phyloP scores from a whole-genome alignment of 208 protist species.

The Porcisia hertigi region DNA sequence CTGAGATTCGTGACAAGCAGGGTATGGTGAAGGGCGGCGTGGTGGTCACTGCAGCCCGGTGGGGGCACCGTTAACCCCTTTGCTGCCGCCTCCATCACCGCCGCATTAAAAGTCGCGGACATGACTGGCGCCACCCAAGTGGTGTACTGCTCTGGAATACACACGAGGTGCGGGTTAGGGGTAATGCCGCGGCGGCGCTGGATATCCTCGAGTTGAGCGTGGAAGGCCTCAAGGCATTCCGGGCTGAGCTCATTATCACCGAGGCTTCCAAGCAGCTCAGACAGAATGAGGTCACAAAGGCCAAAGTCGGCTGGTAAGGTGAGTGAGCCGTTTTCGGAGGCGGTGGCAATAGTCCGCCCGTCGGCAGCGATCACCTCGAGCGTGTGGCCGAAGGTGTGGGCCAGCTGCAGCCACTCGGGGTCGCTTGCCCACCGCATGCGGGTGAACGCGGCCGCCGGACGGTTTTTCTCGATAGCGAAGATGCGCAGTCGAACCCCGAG shows the following conservation, averaged over 20 bases:
- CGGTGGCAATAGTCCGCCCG: conserved; percentile 68
- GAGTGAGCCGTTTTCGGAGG: conserved; percentile 19
- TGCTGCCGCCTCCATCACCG: conserved; percentile 53
- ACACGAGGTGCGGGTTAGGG: conserved; percentile 48
- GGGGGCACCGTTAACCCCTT: conserved; percentile 63
- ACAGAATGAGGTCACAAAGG: conserved; percentile 95
- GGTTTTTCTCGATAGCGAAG: conserved; percentile 98
- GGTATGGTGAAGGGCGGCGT: conserved; percentile 66
- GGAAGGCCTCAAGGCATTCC: conserved; percentile 98
- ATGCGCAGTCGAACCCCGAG: conserved; percentile 78
- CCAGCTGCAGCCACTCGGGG: conserved; percentile 59
- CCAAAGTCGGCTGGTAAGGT: conserved; percentile 65
- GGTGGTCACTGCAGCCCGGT: conserved; percentile 44
- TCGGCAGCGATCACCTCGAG: conserved; percentile 93
- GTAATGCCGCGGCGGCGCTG: conserved; percentile 42
- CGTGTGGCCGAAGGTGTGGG: conserved; percentile 71
- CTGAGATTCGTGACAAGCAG: conserved; percentile 76
- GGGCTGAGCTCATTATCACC: conserved; percentile 99
- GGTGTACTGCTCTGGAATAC: conserved; percentile 81
- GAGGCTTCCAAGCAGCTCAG: conserved; percentile 98
- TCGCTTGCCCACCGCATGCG: conserved; percentile 53
- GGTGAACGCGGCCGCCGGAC: conserved; percentile 94
- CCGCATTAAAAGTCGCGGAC: conserved; percentile 54
- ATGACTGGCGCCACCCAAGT: conserved; percentile 80
- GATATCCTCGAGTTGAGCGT: conserved; percentile 54